phyloP scores from a whole-genome alignment of 441 rosid species.

The Erodium moschatum region DNA sequence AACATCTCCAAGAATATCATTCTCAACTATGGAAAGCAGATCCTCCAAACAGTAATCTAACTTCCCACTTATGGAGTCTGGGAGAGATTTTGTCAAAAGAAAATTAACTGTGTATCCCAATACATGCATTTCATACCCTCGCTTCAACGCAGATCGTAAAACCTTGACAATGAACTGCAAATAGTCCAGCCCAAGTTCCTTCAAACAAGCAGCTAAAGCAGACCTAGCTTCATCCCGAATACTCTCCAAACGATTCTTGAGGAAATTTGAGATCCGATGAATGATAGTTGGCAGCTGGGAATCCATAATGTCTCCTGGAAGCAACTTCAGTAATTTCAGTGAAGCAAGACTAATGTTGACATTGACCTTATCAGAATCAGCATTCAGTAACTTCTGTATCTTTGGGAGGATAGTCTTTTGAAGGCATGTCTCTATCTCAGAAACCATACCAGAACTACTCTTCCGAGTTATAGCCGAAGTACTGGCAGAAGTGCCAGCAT shows the following conservation, averaged over 20 bases:
- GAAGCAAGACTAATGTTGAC: slow-evolving; percentile 60
- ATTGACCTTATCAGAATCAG: slow-evolving; percentile 59
- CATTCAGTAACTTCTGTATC: slow-evolving; percentile 53
- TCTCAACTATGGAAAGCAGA: slow-evolving; percentile 65
- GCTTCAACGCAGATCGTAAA: slow-evolving; percentile 61
- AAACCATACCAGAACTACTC: slow-evolving; percentile 19
- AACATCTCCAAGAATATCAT: slow-evolving; percentile 82
- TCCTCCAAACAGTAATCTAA: slow-evolving; percentile 80
- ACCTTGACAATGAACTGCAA: slow-evolving; percentile 55
- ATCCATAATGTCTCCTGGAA: slow-evolving; percentile 71
- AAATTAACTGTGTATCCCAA: slow-evolving; percentile 71
- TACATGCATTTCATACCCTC: slow-evolving; percentile 85
- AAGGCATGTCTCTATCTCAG: slow-evolving; percentile 52
- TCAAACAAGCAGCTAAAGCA: slow-evolving; percentile 82
- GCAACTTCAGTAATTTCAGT: slow-evolving; percentile 81
- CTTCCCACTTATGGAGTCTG: slow-evolving; percentile 38
- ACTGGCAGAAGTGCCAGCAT: slow-evolving; percentile 17
- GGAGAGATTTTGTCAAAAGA: slow-evolving; percentile 49
- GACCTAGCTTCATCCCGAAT: slow-evolving; percentile 72
- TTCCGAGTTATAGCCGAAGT: slow-evolving; percentile 18
- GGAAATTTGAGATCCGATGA: slow-evolving; percentile 59
- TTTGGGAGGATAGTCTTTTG: slow-evolving; percentile 56
- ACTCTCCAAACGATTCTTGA: slow-evolving; percentile 63
- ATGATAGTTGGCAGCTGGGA: slow-evolving; percentile 69
- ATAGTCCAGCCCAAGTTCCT: slow-evolving; percentile 83